Conservation (phyloP, 78 protist genomes). For the Bodo saltans region DNA sequence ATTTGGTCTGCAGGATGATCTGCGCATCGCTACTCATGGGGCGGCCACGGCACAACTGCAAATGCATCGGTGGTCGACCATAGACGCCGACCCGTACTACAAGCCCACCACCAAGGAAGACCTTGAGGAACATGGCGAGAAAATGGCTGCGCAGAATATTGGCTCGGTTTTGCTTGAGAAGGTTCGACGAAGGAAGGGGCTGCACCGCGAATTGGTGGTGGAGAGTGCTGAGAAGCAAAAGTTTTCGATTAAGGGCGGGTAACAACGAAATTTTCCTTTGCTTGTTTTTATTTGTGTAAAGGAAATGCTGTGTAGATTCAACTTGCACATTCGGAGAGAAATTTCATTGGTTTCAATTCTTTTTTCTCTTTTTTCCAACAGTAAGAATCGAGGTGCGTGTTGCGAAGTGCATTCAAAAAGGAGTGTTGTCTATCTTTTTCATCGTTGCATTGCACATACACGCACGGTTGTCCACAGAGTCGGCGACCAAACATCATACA, state of each 20-base stretch:
- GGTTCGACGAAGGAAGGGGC: slow-evolving; percentile 80
- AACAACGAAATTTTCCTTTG: too few species aligned
- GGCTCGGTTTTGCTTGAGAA: slow-evolving; percentile 71
- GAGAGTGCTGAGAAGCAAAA: slow-evolving; percentile 90
- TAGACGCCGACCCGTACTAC: slow-evolving; percentile 82
- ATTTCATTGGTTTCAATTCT: too few species aligned
- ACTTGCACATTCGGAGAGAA: too few species aligned
- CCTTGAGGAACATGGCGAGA: slow-evolving; percentile 81
- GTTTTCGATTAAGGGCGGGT: slow-evolving; percentile 68
- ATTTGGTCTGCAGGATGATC: slow-evolving; percentile 84
- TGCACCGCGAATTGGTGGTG: slow-evolving; percentile 80
- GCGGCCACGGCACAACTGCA: slow-evolving; percentile 80
- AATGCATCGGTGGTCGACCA: slow-evolving; percentile 66
- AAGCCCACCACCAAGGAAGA: slow-evolving; percentile 85
- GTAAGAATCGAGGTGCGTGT: too few species aligned
- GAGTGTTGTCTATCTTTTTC: too few species aligned
- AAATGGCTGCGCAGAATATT: slow-evolving; percentile 59
- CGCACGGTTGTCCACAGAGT: too few species aligned
- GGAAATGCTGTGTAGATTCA: too few species aligned
- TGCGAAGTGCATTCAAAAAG: too few species aligned
- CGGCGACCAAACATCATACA: too few species aligned
- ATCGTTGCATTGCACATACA: too few species aligned
- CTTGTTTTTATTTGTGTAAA: too few species aligned
- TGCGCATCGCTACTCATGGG: slow-evolving; percentile 79
- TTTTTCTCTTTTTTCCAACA: too few species aligned